Percentiles rank a stretch among this genome's conserved stretches.
Evolutionary conservation across 495 filamentous ascomycete species (phyloP).

Genomic region (Penicillium pulvis): DNA sequence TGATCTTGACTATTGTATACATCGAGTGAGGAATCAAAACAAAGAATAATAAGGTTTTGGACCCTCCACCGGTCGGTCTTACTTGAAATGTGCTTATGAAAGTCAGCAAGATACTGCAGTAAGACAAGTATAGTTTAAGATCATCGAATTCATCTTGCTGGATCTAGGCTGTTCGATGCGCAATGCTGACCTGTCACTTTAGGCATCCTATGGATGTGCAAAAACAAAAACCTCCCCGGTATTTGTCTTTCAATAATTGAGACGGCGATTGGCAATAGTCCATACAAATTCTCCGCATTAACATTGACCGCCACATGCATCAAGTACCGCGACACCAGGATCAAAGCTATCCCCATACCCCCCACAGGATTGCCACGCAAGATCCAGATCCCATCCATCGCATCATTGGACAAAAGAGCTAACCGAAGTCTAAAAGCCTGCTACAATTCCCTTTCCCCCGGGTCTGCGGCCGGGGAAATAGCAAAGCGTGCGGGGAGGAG

Average conservation of each 20-base stretch:
- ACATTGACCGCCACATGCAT: background rate
- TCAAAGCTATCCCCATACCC: background rate
- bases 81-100: background rate
- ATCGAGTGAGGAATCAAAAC: background rate
- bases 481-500: background rate
- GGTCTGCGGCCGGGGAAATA: background rate
- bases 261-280: background rate
- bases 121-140: background rate
- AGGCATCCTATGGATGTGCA: background rate
- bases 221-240: background rate
- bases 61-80: background rate
- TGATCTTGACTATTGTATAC: background rate
- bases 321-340: background rate
- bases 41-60: background rate
- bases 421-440: background rate
- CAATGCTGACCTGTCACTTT: background rate
- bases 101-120: too few relatives aligned
- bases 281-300: background rate
- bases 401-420: background rate
- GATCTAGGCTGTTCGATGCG: background rate
- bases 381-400: background rate
- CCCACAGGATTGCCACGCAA: background rate
- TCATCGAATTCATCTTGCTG: background rate
- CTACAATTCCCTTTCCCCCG: background rate
- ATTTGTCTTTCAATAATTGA: conserved; percentile 1